phyloP scores from a whole-genome alignment of 495 filamentous ascomycete species.

The Rusavskia elegans region DNA sequence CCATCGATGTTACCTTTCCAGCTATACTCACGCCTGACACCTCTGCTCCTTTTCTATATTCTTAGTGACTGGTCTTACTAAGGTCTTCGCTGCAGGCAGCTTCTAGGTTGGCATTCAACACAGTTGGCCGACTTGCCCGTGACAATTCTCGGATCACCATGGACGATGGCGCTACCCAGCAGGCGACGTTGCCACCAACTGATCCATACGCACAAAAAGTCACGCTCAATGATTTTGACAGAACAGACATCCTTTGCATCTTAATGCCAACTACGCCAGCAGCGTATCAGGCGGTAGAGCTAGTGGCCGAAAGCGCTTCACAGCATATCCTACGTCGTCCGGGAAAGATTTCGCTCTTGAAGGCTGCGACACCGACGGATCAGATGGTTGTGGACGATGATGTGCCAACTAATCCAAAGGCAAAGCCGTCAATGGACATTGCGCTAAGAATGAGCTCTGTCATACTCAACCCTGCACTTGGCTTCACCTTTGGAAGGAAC shows the following conservation, averaged over 20 bases:
- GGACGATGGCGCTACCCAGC: constrained; percentile 35
- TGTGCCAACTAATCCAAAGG: neutral
- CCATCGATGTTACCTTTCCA: no score
- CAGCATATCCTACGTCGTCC: constrained; percentile 37
- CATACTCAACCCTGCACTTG: constrained; percentile 43
- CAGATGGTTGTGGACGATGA: neutral
- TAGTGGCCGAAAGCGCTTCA: constrained; percentile 30
- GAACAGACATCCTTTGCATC: constrained; percentile 77
- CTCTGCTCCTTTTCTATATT: no score
- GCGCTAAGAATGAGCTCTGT: constrained; percentile 63
- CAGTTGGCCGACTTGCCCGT: neutral
- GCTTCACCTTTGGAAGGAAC: constrained; percentile 81
- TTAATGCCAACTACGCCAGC: constrained; percentile 61
- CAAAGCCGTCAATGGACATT: constrained; percentile 39
- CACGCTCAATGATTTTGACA: constrained; percentile 61
- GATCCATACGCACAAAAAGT: constrained; percentile 67
- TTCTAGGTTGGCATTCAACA: no score
- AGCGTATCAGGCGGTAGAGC: constrained; percentile 50
- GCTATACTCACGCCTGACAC: no score
- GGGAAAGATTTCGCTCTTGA: neutral
- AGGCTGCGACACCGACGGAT: neutral
- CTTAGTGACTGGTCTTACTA: no score
- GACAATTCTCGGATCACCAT: constrained; percentile 1
- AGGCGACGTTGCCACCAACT: constrained; percentile 63
- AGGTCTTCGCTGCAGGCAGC: no score